These are phyloP conservation scores for Prunus campanulata DNA, from an alignment of 306 rosid species.

Conservation along the genomic window DNA sequence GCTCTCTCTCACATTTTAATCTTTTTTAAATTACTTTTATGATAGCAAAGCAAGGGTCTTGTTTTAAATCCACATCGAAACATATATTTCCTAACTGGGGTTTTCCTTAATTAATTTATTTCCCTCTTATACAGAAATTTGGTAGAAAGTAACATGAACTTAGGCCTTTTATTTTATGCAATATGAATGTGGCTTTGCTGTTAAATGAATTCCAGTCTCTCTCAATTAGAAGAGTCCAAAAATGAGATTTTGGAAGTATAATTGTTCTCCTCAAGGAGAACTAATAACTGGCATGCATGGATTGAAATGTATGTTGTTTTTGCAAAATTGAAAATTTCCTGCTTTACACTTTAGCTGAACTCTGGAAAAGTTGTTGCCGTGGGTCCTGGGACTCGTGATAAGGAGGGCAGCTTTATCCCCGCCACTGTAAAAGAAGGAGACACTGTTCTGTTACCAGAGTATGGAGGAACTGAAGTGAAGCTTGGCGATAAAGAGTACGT, in stretches of 20 bases:
- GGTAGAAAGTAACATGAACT: not conserved
- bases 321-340: not conserved
- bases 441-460: constrained; percentile 72
- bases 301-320: not conserved
- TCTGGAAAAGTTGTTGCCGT: constrained; percentile 70
- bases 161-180: not conserved
- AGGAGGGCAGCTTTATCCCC: constrained; percentile 58
- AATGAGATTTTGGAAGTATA: too few species aligned
- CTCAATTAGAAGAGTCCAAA: too few species aligned
- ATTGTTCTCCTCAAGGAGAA: too few species aligned
- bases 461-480: constrained; percentile 73
- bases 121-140: not conserved
- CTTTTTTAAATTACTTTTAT: not conserved
- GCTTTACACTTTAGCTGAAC: constrained; percentile 37
- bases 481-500: constrained; percentile 70
- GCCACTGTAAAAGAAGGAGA: constrained; percentile 68
- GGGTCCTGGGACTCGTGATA: constrained; percentile 60
- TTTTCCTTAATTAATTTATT: not conserved
- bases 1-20: not conserved
- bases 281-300: not conserved
- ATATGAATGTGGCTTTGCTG: not conserved
- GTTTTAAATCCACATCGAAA: not conserved
- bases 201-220: not conserved
- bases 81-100: not conserved
- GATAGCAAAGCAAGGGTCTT: not conserved